Evolutionary conservation across 2,329 filamentous ascomycete genomes (phyloP), one percentile per base, ranked within the genome.

Genomic region (Ophiobolus disseminans): DNA sequence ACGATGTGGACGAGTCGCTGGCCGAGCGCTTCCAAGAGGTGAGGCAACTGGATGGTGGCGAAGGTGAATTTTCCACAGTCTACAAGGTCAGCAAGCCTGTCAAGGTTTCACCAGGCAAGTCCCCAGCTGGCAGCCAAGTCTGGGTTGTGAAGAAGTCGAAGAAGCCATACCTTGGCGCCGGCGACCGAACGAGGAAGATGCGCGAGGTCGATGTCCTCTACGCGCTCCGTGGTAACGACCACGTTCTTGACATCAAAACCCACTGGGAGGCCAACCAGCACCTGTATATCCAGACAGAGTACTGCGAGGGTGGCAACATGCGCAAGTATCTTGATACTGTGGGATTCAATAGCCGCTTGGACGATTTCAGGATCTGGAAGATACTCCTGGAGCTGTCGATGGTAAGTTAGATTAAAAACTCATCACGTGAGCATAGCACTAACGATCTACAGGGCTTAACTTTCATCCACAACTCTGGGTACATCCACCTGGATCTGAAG

Each of bases 301-400:
- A 87, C 69, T 99, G 94, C 66, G 92, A 97, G 70, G 91, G 96
- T 69, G 94, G 94, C 13, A 96, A 90, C 52, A 78, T 99, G 34
- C 89, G 95, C 69, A 82, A 86, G 13, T 99, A 97, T 69, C 80
- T 99, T 22, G 82, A 85, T n/a, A 84, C 88, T 48, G 85, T 91
- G 51, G 94, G 94, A 19, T 82, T 87, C 53, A 91, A 89, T 69
- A 92, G 91, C 37, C 85, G 93, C 61, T 77, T 99, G 58, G 94
- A 99, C 73, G 94, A 97, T 72, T 99, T 99, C 76, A 85, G 94
- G 53, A 97, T 97, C 73, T 99, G 94, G 91, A 99, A 99, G 78
- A 93, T 97, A 48, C 78, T 97, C 62, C 83, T 96, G 32, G 94
- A 99, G 72, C 75, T 96, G 50, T 83, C 87, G 64, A 78, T 88